phyloP scores from a whole-genome alignment of 208 protist species.

The Leishmania aethiopica region DNA sequence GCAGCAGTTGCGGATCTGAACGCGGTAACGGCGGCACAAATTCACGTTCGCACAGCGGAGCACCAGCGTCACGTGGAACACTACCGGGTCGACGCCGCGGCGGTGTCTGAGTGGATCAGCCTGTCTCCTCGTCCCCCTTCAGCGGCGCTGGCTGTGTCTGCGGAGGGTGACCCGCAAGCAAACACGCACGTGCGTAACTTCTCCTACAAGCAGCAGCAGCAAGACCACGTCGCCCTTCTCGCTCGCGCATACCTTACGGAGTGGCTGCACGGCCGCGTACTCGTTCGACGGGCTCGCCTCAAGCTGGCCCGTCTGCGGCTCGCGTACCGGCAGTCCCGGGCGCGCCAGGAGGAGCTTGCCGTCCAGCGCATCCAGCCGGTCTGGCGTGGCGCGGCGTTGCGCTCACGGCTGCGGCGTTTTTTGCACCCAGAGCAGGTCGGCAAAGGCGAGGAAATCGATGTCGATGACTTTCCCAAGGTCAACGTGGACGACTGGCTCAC shows the following conservation, averaged over 20 bases:
- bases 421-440: slow-evolving; percentile 17
- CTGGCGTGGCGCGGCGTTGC: slow-evolving; percentile 81
- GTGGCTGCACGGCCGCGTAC: slow-evolving; percentile 21
- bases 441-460: slow-evolving; percentile 48
- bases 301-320: slow-evolving; percentile 1
- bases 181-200: slow-evolving; percentile 19
- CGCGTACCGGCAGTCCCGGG: slow-evolving; percentile 20
- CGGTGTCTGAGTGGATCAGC: slow-evolving; percentile 5
- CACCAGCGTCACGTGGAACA: slow-evolving; percentile 1
- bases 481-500: slow-evolving; percentile 36
- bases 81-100: slow-evolving; percentile 7
- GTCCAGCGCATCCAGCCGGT: slow-evolving; percentile 79
- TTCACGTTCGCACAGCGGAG: slow-evolving; percentile 14
- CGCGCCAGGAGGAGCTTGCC: slow-evolving; percentile 46
- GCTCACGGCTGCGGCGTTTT: slow-evolving; percentile 65
- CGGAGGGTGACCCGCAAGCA: background rate
- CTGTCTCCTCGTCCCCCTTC: background rate
- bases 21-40: slow-evolving; percentile 17
- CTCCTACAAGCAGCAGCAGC: slow-evolving; percentile 9
- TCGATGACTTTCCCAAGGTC: slow-evolving; percentile 50
- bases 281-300: slow-evolving; percentile 14
- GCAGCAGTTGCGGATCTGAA: slow-evolving; percentile 1
- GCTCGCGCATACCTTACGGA: slow-evolving; percentile 25
- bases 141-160: background rate
- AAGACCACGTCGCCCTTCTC: slow-evolving; percentile 7